phyloP scores from a whole-genome alignment of 2,329 filamentous ascomycete genomes.

The Fusarium gaditjirri region DNA sequence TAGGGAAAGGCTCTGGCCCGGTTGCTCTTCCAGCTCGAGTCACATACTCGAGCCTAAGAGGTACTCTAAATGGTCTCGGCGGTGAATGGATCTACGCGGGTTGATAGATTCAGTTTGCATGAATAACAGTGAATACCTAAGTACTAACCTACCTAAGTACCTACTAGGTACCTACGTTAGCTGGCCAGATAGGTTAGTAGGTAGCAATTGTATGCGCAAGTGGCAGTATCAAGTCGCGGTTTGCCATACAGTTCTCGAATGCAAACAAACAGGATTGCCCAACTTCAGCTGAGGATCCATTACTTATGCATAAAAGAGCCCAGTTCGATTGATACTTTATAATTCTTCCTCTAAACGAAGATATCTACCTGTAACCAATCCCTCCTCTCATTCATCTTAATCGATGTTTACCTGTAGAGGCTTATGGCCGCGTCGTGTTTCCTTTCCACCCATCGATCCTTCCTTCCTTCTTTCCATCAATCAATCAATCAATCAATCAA shows the following conservation, averaged over 20 bases:
- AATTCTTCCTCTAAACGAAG: conserved; percentile 14
- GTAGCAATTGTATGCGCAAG: not conserved
- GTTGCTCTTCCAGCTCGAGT: not conserved
- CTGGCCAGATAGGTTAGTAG: not conserved
- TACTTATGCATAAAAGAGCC: not conserved
- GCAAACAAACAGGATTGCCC: not conserved
- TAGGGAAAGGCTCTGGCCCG: not conserved
- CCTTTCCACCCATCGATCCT: conserved; percentile 3
- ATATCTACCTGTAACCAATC: not conserved
- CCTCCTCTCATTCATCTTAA: conserved; percentile 3
- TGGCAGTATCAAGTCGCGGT: not conserved
- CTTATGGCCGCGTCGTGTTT: conserved; percentile 10
- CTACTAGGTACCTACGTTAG: no score
- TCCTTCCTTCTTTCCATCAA: conserved; percentile 8
- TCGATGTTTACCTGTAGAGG: conserved; percentile 9
- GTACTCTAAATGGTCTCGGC: not conserved
- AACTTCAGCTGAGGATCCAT: not conserved
- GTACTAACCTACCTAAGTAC: no score
- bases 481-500: not conserved
- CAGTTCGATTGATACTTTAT: conserved; percentile 6
- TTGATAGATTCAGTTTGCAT: not conserved
- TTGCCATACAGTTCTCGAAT: not conserved
- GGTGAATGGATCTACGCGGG: not conserved
- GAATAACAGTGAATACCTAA: not conserved
- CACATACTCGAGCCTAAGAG: not conserved